Base-by-base conservation (phyloP, 108 stramenopile species). In the Poteriospumella lacustris region DNA sequence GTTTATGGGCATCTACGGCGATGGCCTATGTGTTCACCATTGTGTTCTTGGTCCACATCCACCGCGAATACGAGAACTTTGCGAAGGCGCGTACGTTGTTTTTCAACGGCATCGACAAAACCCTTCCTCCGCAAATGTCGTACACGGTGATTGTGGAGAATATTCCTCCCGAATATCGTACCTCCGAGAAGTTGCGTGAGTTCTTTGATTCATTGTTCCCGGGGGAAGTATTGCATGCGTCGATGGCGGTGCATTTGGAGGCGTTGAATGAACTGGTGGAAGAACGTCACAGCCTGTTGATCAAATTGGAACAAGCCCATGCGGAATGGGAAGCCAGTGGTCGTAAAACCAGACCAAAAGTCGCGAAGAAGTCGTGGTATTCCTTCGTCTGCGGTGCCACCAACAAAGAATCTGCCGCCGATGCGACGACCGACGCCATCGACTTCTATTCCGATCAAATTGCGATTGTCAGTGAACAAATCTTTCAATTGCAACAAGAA, bases 131-230 rank as follows among this genome's bases (percentile, higher is more conserved):
- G 5, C 70, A 73, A 73, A 73, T 52, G 70, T 5, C 26, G 9
- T 73, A 73, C 42, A 42, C 70, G 5, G 47, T 73, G 3, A n/a
- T 33, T 33, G 33, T 73, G 26, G 70, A 73, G 36, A 73, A 73
- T 56, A 42, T 73, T 73, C 70, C 70, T 33, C 47, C 15, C 9
- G 43, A 73, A 3, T 73, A 34, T 24, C 36, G 70, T 9, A 52
- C 36, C 24, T 56, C 70, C 47, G 3, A 3, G 5, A 42, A 15
- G n/a, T 24, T 73, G 5, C 5, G 12, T 3, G 3, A 73, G 12
- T 56, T 73, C 26, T 36, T 73, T 5, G 42, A 73, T 52, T 9
- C 26, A 12, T 24, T 73, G 3, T 73, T 73, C 36, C 70, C 70
- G 31, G 70, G 41, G 3, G n/a, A 73, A 56, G 70, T 73, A 5